Evolutionary conservation across 2,329 filamentous ascomycete species (phyloP).

Genomic region (Pezicula carpinea): DNA sequence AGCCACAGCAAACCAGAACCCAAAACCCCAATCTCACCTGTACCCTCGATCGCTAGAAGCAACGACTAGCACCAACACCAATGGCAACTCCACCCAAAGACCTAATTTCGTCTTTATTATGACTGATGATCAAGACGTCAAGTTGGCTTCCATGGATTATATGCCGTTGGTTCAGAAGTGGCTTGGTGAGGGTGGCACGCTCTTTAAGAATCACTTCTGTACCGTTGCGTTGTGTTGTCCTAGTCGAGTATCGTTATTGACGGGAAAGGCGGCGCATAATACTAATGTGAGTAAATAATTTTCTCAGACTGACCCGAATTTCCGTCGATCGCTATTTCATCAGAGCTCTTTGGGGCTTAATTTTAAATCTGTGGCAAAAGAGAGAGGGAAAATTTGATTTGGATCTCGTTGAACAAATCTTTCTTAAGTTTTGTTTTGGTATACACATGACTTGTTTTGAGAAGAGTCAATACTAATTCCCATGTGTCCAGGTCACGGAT

Average conservation of each 20-base stretch:
- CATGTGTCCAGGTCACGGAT: too few species aligned
- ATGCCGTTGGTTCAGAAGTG: constrained; percentile 47
- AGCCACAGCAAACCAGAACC: too few species aligned
- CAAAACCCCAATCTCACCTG: too few species aligned
- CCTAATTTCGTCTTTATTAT: constrained; percentile 57
- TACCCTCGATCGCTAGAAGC: too few species aligned
- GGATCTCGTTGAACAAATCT: too few species aligned
- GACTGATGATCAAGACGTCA: constrained; percentile 57
- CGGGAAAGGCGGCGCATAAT: constrained; percentile 55
- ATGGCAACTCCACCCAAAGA: neutral
- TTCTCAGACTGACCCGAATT: constrained; percentile 40
- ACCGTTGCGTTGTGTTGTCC: constrained; percentile 57
- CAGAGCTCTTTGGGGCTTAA: too few species aligned
- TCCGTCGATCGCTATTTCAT: too few species aligned
- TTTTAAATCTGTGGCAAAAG: too few species aligned
- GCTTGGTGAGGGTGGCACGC: constrained; percentile 45
- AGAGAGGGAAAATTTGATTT: too few species aligned
- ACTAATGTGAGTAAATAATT: constrained; percentile 47
- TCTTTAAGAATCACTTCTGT: constrained; percentile 51
- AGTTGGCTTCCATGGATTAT: constrained; percentile 51
- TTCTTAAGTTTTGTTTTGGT: too few species aligned
- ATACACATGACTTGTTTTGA: too few species aligned
- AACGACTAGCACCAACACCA: neutral
- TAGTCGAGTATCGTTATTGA: constrained; percentile 52
- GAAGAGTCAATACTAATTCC: too few species aligned